Evolutionary conservation across 176 grass and related monocot species (phyloP).

Genomic region (Cenchrus purpureus): DNA sequence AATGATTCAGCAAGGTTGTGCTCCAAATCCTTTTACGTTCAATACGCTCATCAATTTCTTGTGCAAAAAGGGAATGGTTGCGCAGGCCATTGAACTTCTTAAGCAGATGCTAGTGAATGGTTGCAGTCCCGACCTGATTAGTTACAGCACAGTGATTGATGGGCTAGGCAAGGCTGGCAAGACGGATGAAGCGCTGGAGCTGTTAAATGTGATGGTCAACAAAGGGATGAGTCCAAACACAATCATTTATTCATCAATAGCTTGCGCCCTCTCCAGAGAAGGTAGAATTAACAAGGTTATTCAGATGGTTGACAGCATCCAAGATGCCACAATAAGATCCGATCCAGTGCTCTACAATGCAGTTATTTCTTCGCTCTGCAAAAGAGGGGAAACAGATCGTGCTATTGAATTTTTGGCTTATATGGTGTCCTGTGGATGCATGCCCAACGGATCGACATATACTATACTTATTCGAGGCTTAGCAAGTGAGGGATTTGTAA

Average conservation of each 20-base stretch:
- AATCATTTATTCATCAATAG: slow-evolving; percentile 56
- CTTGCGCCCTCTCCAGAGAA: slow-evolving; percentile 54
- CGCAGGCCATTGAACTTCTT: slow-evolving; percentile 63
- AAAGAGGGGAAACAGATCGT: slow-evolving; percentile 47
- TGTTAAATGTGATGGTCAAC: slow-evolving; percentile 55
- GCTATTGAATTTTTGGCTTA: slow-evolving; percentile 53
- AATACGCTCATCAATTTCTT: slow-evolving; percentile 63
- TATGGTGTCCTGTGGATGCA: slow-evolving; percentile 53
- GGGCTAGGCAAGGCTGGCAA: slow-evolving; percentile 62
- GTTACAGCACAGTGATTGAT: slow-evolving; percentile 60
- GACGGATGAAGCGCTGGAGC: slow-evolving; percentile 45
- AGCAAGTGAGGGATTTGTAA: slow-evolving; percentile 52
- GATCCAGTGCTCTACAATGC: slow-evolving; percentile 57
- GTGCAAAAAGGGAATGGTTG: slow-evolving; percentile 61
- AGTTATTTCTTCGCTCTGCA: slow-evolving; percentile 58
- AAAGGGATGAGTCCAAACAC: slow-evolving; percentile 61
- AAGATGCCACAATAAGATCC: slow-evolving; percentile 41
- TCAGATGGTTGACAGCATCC: slow-evolving; percentile 45
- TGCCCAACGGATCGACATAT: slow-evolving; percentile 54
- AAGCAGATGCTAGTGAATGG: slow-evolving; percentile 62
- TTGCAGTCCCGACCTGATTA: slow-evolving; percentile 57
- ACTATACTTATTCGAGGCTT: slow-evolving; percentile 59
- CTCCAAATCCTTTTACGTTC: slow-evolving; percentile 63
- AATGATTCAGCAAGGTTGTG: slow-evolving; percentile 56
- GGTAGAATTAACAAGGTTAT: slow-evolving; percentile 47